phyloP scores from a whole-genome alignment of 352 stramenopile species.

The Phytophthora hibernalis region DNA sequence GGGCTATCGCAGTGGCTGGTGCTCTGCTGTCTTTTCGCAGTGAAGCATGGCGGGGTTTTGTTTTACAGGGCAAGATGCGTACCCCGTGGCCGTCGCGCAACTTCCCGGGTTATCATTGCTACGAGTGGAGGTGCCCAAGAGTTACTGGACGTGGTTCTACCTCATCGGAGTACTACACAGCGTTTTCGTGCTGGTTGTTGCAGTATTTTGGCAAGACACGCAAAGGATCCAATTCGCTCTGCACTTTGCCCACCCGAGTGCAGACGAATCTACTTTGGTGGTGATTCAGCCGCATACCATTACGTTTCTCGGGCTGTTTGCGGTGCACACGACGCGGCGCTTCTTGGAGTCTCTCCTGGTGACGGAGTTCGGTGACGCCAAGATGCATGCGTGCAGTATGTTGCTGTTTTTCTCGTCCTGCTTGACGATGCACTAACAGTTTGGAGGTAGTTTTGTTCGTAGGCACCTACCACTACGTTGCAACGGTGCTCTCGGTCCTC shows the following conservation, averaged over 20 bases:
- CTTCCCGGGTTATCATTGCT: constrained; percentile 40
- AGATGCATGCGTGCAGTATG: constrained; percentile 63
- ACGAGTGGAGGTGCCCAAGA: constrained; percentile 57
- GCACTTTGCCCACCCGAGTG: constrained; percentile 37
- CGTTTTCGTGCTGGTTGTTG: constrained; percentile 35
- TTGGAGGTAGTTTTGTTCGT: constrained; percentile 53
- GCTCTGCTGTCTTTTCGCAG: constrained; percentile 47
- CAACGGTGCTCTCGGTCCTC: constrained; percentile 54
- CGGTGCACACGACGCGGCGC: constrained; percentile 57
- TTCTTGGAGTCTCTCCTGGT: constrained; percentile 69
- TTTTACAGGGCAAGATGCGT: constrained; percentile 54
- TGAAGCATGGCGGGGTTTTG: constrained; percentile 47
- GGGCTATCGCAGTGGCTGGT: constrained; percentile 34
- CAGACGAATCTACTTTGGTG: constrained; percentile 12
- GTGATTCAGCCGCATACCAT: constrained; percentile 50
- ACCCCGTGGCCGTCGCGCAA: constrained; percentile 31
- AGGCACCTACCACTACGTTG: constrained; percentile 69
- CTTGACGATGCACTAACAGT: constrained; percentile 15
- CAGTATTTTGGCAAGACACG: constrained; percentile 40
- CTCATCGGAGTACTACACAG: constrained; percentile 62
- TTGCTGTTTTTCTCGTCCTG: constrained; percentile 4
- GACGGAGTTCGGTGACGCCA: constrained; percentile 72
- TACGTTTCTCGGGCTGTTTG: constrained; percentile 58
- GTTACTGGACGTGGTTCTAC: constrained; percentile 82
- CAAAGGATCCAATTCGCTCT: constrained; percentile 43